phyloP scores from a whole-genome alignment of 2,329 filamentous ascomycete genomes.

The Chaetomiaceae sp. region DNA sequence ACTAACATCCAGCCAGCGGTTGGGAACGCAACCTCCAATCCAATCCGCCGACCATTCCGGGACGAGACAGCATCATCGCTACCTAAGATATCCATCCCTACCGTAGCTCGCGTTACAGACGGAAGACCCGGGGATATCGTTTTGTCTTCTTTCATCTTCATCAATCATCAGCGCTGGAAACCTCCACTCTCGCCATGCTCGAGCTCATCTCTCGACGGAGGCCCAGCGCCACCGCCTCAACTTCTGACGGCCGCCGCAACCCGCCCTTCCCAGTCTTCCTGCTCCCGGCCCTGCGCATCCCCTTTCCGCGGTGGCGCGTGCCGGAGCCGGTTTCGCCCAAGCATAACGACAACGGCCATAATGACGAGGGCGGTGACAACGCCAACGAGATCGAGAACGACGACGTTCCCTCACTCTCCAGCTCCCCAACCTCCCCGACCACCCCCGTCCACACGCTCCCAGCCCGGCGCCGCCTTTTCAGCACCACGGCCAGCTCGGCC shows the following conservation, averaged over 20 bases:
- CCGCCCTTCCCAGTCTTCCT: not conserved
- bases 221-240: not conserved
- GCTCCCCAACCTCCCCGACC: slow-evolving; percentile 17
- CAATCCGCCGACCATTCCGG: not conserved
- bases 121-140: no score
- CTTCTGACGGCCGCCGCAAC: not conserved
- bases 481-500: slow-evolving; percentile 38
- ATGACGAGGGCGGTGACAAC: no score
- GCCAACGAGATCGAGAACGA: no score
- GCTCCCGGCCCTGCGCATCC: no score
- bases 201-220: slow-evolving; percentile 8
- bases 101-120: no score
- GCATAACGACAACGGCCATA: no score
- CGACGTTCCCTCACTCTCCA: slow-evolving; percentile 19
- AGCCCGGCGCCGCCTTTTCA: slow-evolving; percentile 31
- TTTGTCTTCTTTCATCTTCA: no score
- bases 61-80: not conserved
- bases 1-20: no score
- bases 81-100: no score
- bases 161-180: slow-evolving; percentile 17
- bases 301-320: no score
- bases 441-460: slow-evolving; percentile 5
- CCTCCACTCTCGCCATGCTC: no score
- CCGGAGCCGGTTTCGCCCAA: no score
- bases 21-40: not conserved